Evolutionary conservation across 2,329 filamentous ascomycete species (phyloP), one percentile per base, ranked within the genome.

Genomic region (Verticillium longisporum): DNA sequence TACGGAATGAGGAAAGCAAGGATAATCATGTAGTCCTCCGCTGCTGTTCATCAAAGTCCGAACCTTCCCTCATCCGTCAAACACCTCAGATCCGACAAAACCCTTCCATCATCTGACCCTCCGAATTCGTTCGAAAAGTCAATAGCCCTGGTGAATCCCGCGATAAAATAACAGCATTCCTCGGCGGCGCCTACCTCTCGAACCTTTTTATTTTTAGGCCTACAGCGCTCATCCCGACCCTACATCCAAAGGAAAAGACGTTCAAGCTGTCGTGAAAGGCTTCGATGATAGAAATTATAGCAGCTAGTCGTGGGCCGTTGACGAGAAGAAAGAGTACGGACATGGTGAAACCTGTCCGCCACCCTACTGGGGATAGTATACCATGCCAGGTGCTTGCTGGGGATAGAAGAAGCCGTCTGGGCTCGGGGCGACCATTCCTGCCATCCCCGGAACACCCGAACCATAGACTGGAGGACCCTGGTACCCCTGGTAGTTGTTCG

Each of bases 361-460:
- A 59, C 62, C 63, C 78, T 83, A 87, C 72, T 86, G 83, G 60
- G 80, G 77, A 69, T 87, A 88, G 72, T 86, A 88, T 64, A 86
- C 77, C 73, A 85, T 82, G 45, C 81, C 82, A 41, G 79, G 76
- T 3, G 77, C 75, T 59, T 78, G 75, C 66, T 84, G 85, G 26
- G 84, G 79, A 69, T 88, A 88, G 69, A 93, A 96, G 76, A 89
- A 96, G 63, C 80, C 81, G 72, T 87, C 81, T 69, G 83, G 81
- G 69, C 78, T 86, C 64, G 81, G 84, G 63, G 90, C 89, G 78
- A 92, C 89, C 87, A 95, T 92, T 10, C 89, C 88, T 64, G 87
- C 88, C 84, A 93, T 91, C 54, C 87, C 87, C 63, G 88, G 80
- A 55, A 87, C 80, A 54, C 81, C 84, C 18, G 78, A 72, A 14